Base-by-base conservation (phyloP, 1,139 yeast species). In the Zygosaccharomyces pseudobailii region DNA sequence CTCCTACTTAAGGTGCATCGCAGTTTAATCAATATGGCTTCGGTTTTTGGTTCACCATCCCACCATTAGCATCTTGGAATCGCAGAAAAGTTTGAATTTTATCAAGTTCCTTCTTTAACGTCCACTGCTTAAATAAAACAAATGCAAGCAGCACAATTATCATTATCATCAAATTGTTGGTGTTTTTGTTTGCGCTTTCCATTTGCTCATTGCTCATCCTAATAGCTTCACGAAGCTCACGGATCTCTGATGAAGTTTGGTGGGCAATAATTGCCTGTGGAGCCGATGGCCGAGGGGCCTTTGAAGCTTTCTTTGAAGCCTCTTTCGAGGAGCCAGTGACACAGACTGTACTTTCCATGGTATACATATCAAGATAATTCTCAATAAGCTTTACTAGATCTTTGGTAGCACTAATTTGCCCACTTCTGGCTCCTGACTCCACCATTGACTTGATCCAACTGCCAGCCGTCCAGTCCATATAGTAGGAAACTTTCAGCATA, bases 381-480 rank as follows among this genome's bases (percentile, higher is more conserved):
- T 50, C 43, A 7, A 61, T 34, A 5, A 50, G 45, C 20, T 50
- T 46, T 4, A 58, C 51, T 32, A 70, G 47, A 2, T 53, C 61
- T 20, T 56, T 58, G 1, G 67, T 73, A 5, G 87, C 84, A 4
- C 82, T 83, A 52, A 79, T 77, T 62, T 92, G 97, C 0, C 98
- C 98, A 45, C 85, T 89, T 47, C 82, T 79, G 32, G 95, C 80
- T 24, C 96, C 96, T 58, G 84, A 87, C 61, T 92, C 97, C 55
- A 92, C 83, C 36, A 95, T 87, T 9, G 89, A 81, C 67, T 90
- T 87, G 59, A 90, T 82, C 96, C 97, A 92, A 39, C 95, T 84
- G 58, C 86, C 84, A 4, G 89, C 95, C 1, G 85, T 76, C 98
- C 98, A 92, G 48, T 87, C 92, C 46, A 90, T 79, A 63, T 79